Percentiles rank a stretch among this genome's conserved stretches.
These are phyloP conservation scores for Trametes elegans DNA, from an alignment of 768 basidiomycete genomes.

Conservation along the genomic window DNA sequence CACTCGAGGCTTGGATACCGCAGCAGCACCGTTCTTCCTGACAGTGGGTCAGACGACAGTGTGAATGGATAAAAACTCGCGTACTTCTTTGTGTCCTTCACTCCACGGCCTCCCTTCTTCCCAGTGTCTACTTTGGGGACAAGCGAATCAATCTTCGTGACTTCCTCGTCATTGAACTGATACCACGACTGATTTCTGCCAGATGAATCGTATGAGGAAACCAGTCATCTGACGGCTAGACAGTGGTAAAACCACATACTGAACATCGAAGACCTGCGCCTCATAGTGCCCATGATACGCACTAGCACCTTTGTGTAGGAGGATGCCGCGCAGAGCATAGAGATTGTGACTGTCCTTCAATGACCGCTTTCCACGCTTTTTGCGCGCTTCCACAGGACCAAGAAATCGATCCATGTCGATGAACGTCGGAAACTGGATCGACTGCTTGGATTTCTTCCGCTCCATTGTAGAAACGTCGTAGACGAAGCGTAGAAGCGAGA, in stretches of 20 bases:
- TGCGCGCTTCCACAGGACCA: constrained; percentile 26
- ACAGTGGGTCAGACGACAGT: no score
- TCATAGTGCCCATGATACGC: constrained; percentile 92
- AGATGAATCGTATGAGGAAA: not conserved
- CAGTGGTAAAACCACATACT: constrained; percentile 42
- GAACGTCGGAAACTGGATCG: constrained; percentile 69
- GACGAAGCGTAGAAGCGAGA: constrained; percentile 91
- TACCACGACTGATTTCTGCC: constrained; percentile 74
- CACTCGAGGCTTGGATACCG: not conserved
- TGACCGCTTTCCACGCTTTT: constrained; percentile 5
- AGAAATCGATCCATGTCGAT: constrained; percentile 76
- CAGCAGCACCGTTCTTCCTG: constrained; percentile 3
- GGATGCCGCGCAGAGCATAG: constrained; percentile 85
- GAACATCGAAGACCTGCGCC: constrained; percentile 73
- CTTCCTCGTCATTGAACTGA: constrained; percentile 88
- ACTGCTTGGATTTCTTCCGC: constrained; percentile 84
- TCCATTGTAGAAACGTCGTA: constrained; percentile 77
- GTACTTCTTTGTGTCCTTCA: constrained; percentile 31
- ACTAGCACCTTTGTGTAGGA: constrained; percentile 88
- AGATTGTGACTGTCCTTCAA: constrained; percentile 24
- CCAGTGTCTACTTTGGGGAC: constrained; percentile 41
- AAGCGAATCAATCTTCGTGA: constrained; percentile 59
- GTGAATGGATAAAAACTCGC: no score
- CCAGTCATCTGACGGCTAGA: not conserved
- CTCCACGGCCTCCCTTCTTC: constrained; percentile 31